Conservation (phyloP, 169 alveolate species). For the Toxoplasma gondii region DNA sequence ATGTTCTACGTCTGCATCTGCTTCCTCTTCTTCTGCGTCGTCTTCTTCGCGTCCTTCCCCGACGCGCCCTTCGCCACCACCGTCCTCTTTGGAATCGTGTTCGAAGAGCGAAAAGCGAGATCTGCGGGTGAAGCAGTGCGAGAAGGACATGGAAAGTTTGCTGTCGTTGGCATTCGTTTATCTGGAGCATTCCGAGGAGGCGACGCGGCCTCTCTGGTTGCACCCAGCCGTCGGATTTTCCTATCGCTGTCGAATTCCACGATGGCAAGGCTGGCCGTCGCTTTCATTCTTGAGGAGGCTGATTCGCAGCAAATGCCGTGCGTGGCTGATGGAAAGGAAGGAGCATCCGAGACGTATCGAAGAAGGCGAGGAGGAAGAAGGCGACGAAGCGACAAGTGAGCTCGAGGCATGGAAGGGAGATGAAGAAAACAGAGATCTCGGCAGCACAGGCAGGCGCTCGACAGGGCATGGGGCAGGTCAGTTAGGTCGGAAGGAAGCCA, state of each 20-base stretch:
- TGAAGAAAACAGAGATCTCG: no score
- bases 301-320: not conserved
- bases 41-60: not conserved
- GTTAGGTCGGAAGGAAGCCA: no score
- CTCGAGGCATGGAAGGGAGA: no score
- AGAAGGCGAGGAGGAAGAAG: not conserved
- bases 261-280: slow-evolving; percentile 12
- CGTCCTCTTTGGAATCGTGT: not conserved
- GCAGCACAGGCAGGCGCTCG: no score
- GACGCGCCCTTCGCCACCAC: not conserved
- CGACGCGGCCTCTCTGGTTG: not conserved
- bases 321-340: not conserved
- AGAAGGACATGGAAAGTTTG: not conserved
- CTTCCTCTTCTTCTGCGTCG: not conserved
- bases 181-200: not conserved
- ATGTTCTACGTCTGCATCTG: not conserved
- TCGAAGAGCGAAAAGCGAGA: not conserved
- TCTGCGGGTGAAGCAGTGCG: not conserved
- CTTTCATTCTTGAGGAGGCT: not conserved
- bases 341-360: not conserved
- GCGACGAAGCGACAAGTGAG: no score
- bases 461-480: no score
- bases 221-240: not conserved
- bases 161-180: not conserved
- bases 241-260: not conserved